Percentiles rank a stretch among this genome's conserved stretches.
These are phyloP conservation scores for Alternaria novae-zelandiae DNA, from an alignment of 2,329 filamentous ascomycete genomes.

Conservation along the genomic window DNA sequence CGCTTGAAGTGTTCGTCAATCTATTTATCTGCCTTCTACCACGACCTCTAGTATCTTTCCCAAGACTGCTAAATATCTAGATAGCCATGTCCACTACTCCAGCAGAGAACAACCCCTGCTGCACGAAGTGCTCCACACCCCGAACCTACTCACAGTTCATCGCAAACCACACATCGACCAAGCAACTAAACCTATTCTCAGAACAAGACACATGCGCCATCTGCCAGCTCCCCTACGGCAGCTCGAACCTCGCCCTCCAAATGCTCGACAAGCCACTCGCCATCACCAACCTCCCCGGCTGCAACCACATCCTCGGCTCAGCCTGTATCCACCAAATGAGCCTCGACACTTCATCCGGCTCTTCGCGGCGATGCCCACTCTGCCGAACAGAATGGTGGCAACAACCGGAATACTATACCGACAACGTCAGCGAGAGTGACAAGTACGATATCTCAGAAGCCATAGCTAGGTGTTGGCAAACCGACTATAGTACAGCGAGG, in stretches of 20 bases:
- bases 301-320: neutral
- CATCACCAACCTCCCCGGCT: neutral
- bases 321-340: neutral
- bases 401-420: neutral
- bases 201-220: neutral
- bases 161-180: neutral
- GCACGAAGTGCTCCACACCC: neutral
- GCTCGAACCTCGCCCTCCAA: neutral
- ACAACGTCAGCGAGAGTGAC: neutral
- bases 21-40: neutral
- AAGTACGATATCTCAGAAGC: neutral
- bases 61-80: neutral
- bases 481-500: neutral
- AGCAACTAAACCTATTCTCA: neutral
- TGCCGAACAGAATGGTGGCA: constrained; percentile 1
- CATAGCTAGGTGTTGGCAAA: neutral
- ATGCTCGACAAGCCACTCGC: neutral
- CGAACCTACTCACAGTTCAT: neutral
- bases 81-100: neutral
- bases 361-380: neutral
- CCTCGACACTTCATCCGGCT: neutral
- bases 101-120: neutral
- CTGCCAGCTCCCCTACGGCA: neutral
- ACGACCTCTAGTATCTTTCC: neutral
- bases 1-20: neutral